Evolutionary conservation across 2,329 filamentous ascomycete genomes (phyloP).

Genomic region (Exophiala sp.): DNA sequence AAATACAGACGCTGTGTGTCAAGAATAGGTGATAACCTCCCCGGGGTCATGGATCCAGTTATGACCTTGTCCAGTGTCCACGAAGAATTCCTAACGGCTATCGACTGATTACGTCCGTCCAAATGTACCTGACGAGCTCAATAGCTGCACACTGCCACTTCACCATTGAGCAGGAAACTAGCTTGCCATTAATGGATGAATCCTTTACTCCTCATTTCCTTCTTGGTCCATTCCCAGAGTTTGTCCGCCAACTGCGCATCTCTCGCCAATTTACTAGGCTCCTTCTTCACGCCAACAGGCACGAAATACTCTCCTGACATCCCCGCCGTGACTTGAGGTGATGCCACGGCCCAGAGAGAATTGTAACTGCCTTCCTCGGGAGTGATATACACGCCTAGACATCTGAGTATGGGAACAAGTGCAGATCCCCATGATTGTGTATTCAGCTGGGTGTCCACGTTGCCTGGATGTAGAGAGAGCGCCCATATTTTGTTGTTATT

Average conservation of each 20-base stretch:
- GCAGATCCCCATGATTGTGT: conserved; percentile 8
- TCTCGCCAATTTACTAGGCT: conserved; percentile 31
- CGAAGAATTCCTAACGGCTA: too few relatives aligned
- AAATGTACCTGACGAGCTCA: too few relatives aligned
- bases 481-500: conserved; percentile 30
- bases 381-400: conserved; percentile 10
- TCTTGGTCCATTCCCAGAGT: conserved; percentile 45
- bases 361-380: conserved; percentile 38
- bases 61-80: too few relatives aligned
- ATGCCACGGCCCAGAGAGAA: conserved; percentile 33
- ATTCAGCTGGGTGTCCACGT: conserved; percentile 39
- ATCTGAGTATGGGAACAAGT: conserved; percentile 2
- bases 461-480: conserved; percentile 43
- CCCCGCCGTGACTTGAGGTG: conserved; percentile 30
- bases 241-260: conserved; percentile 33
- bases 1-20: too few relatives aligned
- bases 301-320: conserved; percentile 41
- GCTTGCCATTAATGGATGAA: background rate
- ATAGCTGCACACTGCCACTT: too few relatives aligned
- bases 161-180: too few relatives aligned
- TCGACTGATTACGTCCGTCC: too few relatives aligned
- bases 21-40: too few relatives aligned
- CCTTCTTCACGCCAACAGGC: conserved; percentile 35
- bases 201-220: conserved; percentile 27
- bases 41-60: too few relatives aligned